These are phyloP conservation scores for Trichoderma erinaceum DNA, from an alignment of 495 filamentous ascomycete genomes.

Conservation along the genomic window DNA sequence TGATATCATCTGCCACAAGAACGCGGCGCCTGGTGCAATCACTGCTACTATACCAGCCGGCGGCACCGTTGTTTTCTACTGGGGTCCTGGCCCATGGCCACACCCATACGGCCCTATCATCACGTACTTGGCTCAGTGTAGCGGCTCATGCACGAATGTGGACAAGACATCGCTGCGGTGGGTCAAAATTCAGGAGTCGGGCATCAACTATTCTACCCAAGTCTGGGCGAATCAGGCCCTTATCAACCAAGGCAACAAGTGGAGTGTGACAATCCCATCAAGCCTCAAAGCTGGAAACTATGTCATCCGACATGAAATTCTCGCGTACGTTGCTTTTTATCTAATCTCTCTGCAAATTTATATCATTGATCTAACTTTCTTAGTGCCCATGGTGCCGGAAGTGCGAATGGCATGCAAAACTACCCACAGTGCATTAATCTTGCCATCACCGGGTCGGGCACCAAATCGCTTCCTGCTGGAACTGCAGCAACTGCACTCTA, in stretches of 20 bases:
- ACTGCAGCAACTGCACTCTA: conserved; percentile 16
- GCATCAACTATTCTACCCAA: conserved; percentile 26
- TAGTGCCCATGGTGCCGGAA: conserved; percentile 45
- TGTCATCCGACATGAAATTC: conserved; percentile 64
- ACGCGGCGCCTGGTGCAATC: conserved; percentile 29
- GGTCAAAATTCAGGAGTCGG: conserved; percentile 35
- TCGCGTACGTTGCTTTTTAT: conserved; percentile 32
- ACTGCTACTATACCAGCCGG: conserved; percentile 28
- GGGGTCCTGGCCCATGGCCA: conserved; percentile 25
- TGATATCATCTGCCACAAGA: conserved; percentile 34
- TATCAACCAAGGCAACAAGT: conserved; percentile 51
- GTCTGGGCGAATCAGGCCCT: conserved; percentile 26
- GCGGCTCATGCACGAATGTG: conserved; percentile 27
- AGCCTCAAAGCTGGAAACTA: conserved; percentile 55
- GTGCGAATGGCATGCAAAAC: conserved; percentile 54
- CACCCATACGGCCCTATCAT: conserved; percentile 29
- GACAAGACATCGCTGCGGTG: conserved; percentile 33
- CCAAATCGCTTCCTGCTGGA: conserved; percentile 34
- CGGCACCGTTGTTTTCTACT: conserved; percentile 25
- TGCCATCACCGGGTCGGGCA: conserved; percentile 54
- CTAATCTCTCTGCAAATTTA: background rate
- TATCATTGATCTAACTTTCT: background rate
- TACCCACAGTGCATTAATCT: conserved; percentile 67
- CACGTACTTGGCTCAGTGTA: conserved; percentile 32
- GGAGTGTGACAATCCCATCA: conserved; percentile 54